Evolutionary conservation across 257 asterid species (phyloP).

Genomic region (Datura wrightii): DNA sequence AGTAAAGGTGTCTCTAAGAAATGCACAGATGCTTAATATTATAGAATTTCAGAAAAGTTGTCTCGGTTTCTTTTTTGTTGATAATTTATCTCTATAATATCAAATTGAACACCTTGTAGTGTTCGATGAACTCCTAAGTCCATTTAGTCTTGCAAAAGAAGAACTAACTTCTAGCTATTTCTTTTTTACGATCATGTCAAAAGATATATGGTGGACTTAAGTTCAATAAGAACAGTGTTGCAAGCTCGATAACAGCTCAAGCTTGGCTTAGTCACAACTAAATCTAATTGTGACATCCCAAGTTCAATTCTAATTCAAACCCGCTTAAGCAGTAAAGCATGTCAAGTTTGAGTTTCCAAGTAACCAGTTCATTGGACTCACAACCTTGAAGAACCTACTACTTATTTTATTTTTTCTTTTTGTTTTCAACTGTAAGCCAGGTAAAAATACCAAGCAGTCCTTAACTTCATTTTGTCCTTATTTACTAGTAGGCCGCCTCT

Average conservation of each 20-base stretch:
- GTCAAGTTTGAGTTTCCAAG: neutral
- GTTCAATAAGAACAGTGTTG: neutral
- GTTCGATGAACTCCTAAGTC: too few species aligned
- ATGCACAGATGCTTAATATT: neutral
- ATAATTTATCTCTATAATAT: neutral
- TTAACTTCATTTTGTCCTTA: neutral
- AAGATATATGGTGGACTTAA: neutral
- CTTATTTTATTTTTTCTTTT: neutral
- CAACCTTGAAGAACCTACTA: neutral
- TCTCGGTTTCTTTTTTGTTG: neutral
- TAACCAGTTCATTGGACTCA: neutral
- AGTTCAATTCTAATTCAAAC: neutral
- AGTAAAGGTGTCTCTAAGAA: neutral
- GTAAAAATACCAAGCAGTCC: neutral
- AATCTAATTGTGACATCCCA: neutral
- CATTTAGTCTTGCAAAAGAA: neutral
- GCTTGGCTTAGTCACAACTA: neutral
- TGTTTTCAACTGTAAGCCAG: neutral
- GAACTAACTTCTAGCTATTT: neutral
- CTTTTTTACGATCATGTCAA: neutral
- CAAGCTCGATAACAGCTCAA: neutral
- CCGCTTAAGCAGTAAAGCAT: neutral
- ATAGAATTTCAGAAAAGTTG: neutral
- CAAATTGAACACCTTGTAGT: neutral
- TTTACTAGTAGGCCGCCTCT: slow-evolving; percentile 18